Conservation (phyloP, 225 moss, liverwort and hornwort species). For the Neckera pumila region DNA sequence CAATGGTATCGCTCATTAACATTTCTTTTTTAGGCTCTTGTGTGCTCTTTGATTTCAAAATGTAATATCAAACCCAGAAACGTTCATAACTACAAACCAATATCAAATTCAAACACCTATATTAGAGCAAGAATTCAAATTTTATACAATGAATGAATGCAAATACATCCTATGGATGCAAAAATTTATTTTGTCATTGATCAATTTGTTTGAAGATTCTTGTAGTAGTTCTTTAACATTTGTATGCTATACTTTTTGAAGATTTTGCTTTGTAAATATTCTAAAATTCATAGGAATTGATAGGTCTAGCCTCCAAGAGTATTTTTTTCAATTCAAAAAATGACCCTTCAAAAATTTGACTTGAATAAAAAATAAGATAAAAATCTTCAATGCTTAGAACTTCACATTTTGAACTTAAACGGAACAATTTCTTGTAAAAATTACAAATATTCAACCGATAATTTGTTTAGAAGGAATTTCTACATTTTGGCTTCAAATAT, state of each 20-base stretch:
- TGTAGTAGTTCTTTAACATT: not conserved
- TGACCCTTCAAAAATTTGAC: not conserved
- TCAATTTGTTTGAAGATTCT: not conserved
- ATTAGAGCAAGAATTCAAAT: not conserved
- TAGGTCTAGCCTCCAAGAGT: not conserved
- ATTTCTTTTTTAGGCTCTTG: not conserved
- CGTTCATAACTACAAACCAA: not conserved
- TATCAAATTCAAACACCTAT: not conserved
- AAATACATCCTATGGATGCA: not conserved
- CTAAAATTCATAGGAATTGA: rapidly evolving
- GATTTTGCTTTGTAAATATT: not conserved
- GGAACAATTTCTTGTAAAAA: not conserved
- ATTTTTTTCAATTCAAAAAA: not conserved
- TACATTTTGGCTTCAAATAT: not conserved
- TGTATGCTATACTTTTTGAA: not conserved
- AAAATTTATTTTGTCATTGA: not conserved
- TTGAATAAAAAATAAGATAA: not conserved
- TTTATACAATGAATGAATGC: no score
- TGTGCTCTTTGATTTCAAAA: not conserved
- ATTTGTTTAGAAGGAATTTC: not conserved
- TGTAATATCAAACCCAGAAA: no score
- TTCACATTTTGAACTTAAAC: not conserved
- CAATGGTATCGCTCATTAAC: no score
- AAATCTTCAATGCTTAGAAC: not conserved
- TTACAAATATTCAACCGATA: not conserved